phyloP scores from a whole-genome alignment of 345 rosid species.

The Acer campestre region DNA sequence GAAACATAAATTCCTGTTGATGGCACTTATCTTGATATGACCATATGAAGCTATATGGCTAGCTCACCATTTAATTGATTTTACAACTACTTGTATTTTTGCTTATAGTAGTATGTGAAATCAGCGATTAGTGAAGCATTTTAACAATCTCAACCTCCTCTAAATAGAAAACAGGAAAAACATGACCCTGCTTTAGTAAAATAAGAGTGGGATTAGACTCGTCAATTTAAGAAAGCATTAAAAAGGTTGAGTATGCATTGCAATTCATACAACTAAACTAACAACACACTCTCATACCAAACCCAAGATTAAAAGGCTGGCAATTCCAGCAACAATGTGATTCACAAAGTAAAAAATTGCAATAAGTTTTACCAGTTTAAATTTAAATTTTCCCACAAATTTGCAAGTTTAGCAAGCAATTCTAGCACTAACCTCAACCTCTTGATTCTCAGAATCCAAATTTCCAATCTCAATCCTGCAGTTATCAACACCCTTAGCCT shows the following conservation, averaged over 20 bases:
- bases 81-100: no score
- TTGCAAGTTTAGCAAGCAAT: background rate
- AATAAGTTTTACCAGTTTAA: background rate
- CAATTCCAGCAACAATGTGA: background rate
- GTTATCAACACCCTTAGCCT: slow-evolving; percentile 74
- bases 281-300: background rate
- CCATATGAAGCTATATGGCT: no score
- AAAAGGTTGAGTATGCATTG: background rate
- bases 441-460: slow-evolving; percentile 32
- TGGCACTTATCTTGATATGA: no score
- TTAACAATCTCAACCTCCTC: background rate
- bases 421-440: slow-evolving; percentile 53
- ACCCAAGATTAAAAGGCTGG: background rate
- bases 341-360: background rate
- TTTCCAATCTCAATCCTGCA: slow-evolving; percentile 63
- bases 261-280: background rate
- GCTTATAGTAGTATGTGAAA: no score
- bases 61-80: no score
- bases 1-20: no score
- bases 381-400: background rate
- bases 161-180: background rate
- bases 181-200: background rate
- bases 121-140: no score
- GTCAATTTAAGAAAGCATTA: background rate
- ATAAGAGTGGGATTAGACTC: background rate